Evolutionary conservation across 225 moss, liverwort and hornwort species (phyloP).

Genomic region (Sphagnum contortum): DNA sequence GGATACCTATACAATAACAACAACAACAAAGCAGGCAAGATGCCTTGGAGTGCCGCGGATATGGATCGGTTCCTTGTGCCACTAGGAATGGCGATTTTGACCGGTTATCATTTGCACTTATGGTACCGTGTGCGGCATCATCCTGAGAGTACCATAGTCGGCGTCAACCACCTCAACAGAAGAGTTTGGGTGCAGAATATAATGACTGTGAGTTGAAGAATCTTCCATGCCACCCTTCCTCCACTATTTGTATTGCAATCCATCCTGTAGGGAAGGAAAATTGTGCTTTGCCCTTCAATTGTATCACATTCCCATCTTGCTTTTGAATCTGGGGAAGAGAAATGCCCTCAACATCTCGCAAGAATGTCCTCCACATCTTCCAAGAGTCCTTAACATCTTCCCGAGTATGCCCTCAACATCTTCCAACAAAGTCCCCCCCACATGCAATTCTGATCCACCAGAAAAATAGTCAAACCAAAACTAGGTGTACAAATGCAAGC

Average conservation of each 20-base stretch:
- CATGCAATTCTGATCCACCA: too few species aligned
- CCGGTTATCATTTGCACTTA: constrained; percentile 37
- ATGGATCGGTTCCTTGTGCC: constrained; percentile 72
- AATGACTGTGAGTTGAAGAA: constrained; percentile 39
- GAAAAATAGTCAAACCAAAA: too few species aligned
- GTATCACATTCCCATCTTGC: background rate
- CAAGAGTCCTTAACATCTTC: too few species aligned
- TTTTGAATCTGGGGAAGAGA: background rate
- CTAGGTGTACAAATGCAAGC: too few species aligned
- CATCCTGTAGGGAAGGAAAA: too few species aligned
- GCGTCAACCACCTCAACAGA: constrained; percentile 68
- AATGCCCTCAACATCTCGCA: too few species aligned
- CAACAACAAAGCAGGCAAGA: constrained; percentile 2
- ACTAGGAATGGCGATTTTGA: constrained; percentile 30
- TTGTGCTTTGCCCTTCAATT: background rate
- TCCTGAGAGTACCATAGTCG: constrained; percentile 60
- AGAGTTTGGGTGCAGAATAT: constrained; percentile 62
- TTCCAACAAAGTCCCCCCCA: too few species aligned
- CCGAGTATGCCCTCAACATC: too few species aligned
- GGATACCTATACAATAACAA: too few species aligned
- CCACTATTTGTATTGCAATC: too few species aligned
- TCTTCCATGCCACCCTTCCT: background rate
- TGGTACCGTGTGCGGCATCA: constrained; percentile 27
- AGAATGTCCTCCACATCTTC: too few species aligned
- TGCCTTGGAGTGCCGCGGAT: constrained; percentile 45